These are phyloP conservation scores for Phytomonas sp. DNA, from an alignment of 208 protist genomes.

Conservation along the genomic window DNA sequence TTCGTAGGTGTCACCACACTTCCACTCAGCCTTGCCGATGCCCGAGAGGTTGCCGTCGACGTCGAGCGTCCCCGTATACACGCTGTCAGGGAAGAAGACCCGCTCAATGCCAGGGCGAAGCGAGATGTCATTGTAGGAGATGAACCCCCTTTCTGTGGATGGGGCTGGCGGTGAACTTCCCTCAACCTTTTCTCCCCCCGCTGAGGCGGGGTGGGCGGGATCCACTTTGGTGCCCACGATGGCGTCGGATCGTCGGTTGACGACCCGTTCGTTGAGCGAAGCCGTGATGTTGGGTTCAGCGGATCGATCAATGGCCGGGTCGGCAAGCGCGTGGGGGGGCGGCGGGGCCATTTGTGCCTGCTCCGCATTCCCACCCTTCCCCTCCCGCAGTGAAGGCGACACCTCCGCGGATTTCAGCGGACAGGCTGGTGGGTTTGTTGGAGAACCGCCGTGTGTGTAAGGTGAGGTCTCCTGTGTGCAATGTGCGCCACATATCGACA, in stretches of 20 bases:
- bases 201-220: not conserved
- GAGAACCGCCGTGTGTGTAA: not conserved
- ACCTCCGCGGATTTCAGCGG: not conserved
- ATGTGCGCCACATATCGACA: not conserved
- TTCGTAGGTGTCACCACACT: slow-evolving; percentile 71
- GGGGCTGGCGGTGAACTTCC: not conserved
- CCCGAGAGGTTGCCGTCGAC: slow-evolving; percentile 59
- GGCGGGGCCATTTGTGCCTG: not conserved
- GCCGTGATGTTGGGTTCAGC: not conserved
- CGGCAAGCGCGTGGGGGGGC: not conserved
- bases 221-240: not conserved
- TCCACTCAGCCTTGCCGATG: slow-evolving; percentile 69
- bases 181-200: not conserved
- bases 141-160: not conserved
- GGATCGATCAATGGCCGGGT: not conserved
- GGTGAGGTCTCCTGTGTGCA: not conserved
- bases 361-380: not conserved
- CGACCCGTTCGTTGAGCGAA: not conserved
- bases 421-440: not conserved
- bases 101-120: slow-evolving; percentile 33
- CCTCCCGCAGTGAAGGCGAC: not conserved
- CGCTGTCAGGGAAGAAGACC: slow-evolving; percentile 68
- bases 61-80: slow-evolving; percentile 71
- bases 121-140: slow-evolving; percentile 32
- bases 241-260: not conserved